Base-by-base conservation (phyloP, 768 basidiomycete species). In the Phlegmacium glaucopus region DNA sequence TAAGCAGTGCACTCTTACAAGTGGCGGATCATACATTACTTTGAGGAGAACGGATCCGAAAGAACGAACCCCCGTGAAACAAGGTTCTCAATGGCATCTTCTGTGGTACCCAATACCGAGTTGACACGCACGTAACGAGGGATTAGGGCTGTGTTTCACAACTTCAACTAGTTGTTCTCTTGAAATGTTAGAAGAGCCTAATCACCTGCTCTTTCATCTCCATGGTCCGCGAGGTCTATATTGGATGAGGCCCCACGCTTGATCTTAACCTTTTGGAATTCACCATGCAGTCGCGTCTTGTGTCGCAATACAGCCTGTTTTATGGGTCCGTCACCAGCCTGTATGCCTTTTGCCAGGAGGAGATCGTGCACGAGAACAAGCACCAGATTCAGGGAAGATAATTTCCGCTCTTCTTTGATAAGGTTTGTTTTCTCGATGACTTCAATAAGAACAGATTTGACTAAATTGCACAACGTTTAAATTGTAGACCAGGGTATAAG, bases 301-400 rank as follows among this genome's bases (percentile, higher is more conserved):
- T 99, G 94, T 30, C 90, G 80, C 36, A 91, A 64, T 38, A 96
- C 62, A 0, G 90, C 91, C 58, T 90, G 87, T 57, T 96, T 96
- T 44, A 95, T 72, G 4, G 90, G 89, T 17, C 94, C 92, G 62
- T 95, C 87, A 39, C 90, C 84, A 6, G 91, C 87, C 63, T 96
- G 90, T 53, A 99, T 92, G 9, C 93, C 90, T 15, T 79, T 72
- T 12, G 88, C 76, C 32, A 96, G 74, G 22, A 99, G 73, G 7
- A 94, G 68, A 66, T 99, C 96, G 56, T 99, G 95, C 1, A 94
- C 83, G 28, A 98, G 83, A 35, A 95, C 84, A 6, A 94, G 75
- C 2, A 87, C 83, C 39, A 97, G 76, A 58, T 84, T 88, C 34
- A 71, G 60, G 1, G 90, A 89, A 1, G 82, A 84, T 45, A 95